These are phyloP conservation scores for Cetradonia linearis DNA, from an alignment of 495 filamentous ascomycete genomes.

Conservation along the genomic window DNA sequence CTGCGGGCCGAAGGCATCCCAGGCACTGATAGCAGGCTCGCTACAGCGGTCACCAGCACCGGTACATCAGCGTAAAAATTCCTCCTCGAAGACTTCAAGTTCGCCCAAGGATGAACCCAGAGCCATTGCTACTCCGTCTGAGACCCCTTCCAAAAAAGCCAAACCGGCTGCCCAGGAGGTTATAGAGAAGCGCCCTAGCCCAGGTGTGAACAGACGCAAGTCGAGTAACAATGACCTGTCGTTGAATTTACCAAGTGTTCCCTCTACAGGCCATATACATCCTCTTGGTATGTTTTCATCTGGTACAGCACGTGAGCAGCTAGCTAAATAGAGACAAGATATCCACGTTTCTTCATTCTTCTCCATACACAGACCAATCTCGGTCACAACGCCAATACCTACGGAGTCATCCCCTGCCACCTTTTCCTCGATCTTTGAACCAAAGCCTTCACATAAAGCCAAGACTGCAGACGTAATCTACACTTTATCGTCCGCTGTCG, in stretches of 20 bases:
- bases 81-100: slow-evolving; percentile 39
- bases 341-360: slow-evolving; percentile 86
- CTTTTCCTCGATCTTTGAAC: slow-evolving; percentile 71
- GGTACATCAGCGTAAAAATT: slow-evolving; percentile 45
- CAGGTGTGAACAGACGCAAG: slow-evolving; percentile 18
- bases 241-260: slow-evolving; percentile 66
- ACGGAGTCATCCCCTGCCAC: slow-evolving; percentile 56
- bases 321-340: slow-evolving; percentile 43
- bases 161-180: slow-evolving; percentile 3
- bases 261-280: slow-evolving; percentile 68
- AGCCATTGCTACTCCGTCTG: slow-evolving; percentile 18
- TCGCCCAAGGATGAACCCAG: slow-evolving; percentile 29
- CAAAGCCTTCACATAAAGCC: slow-evolving; percentile 38
- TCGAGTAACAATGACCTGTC: slow-evolving; percentile 15
- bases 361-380: slow-evolving; percentile 89
- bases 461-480: slow-evolving; percentile 58
- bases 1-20: slow-evolving; percentile 23
- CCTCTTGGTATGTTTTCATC: slow-evolving; percentile 48
- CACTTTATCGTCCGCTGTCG: slow-evolving; percentile 62
- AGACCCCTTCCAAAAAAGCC: slow-evolving; percentile 13
- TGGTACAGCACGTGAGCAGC: slow-evolving; percentile 8
- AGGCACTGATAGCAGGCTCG: slow-evolving; percentile 30
- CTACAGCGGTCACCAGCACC: slow-evolving; percentile 29
- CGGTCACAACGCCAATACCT: slow-evolving; percentile 70
- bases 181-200: slow-evolving; percentile 8